These are phyloP conservation scores for Penicillium sp. DNA, from an alignment of 2,329 filamentous ascomycete species.

Conservation along the genomic window DNA sequence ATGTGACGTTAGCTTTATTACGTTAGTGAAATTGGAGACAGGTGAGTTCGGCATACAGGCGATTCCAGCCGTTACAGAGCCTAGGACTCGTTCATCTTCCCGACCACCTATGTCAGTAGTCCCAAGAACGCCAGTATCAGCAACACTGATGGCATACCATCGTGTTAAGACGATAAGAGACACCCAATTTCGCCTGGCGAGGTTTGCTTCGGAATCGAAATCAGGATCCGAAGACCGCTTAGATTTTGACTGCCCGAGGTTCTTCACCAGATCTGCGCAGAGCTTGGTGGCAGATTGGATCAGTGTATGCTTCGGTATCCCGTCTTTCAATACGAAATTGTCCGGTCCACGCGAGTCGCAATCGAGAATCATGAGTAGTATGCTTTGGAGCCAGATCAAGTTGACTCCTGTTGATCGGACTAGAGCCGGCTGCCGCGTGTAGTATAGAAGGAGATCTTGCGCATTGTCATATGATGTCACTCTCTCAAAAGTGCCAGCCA, in stretches of 20 bases:
- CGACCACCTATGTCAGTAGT: conserved; percentile 44
- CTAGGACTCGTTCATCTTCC: conserved; percentile 45
- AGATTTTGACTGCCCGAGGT: conserved; percentile 43
- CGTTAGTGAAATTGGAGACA: background rate
- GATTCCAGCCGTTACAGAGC: conserved; percentile 42
- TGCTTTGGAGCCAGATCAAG: conserved; percentile 47
- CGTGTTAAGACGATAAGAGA: conserved; percentile 45
- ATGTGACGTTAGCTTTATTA: conserved; percentile 13
- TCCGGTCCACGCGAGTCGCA: conserved; percentile 48
- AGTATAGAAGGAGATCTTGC: conserved; percentile 45
- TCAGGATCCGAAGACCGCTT: conserved; percentile 41
- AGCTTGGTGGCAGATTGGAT: conserved; percentile 46
- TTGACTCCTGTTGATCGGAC: conserved; percentile 42
- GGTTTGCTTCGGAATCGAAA: conserved; percentile 46
- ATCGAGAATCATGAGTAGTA: conserved; percentile 49
- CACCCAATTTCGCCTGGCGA: conserved; percentile 47
- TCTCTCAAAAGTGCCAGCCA: conserved; percentile 39
- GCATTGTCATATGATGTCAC: conserved; percentile 46
- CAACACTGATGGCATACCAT: conserved; percentile 49
- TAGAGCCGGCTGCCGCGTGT: conserved; percentile 43
- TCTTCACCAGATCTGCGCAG: conserved; percentile 45
- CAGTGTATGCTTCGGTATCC: conserved; percentile 45
- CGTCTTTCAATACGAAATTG: conserved; percentile 47
- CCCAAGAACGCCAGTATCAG: conserved; percentile 44
- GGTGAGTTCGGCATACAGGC: conserved; percentile 38